Conservation (phyloP, 345 rosid species). For the Populus deltoides region DNA sequence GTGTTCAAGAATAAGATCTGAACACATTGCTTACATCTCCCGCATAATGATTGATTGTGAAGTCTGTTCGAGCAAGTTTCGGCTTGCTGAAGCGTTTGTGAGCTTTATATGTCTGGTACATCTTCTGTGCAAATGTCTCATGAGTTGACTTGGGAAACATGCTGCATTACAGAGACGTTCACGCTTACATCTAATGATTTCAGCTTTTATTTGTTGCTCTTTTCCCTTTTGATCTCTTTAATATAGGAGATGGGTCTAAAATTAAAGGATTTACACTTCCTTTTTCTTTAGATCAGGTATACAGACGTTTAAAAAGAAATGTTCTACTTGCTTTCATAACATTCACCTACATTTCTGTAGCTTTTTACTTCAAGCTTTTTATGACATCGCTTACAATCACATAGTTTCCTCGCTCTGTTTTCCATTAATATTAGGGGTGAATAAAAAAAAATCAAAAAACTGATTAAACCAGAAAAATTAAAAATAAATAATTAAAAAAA, state of each 20-base stretch:
- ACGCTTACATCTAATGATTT: background rate
- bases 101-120: constrained; percentile 69
- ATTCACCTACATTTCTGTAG: background rate
- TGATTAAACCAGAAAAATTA: too few relatives aligned
- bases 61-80: constrained; percentile 63
- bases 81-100: constrained; percentile 77
- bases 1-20: background rate
- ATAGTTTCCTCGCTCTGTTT: too few relatives aligned
- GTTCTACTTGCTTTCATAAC: background rate
- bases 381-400: background rate
- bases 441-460: too few relatives aligned
- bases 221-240: background rate
- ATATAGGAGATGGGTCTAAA: background rate
- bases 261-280: too few relatives aligned
- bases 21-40: constrained; percentile 53
- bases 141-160: constrained; percentile 85
- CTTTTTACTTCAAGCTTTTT: background rate
- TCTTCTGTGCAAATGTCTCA: constrained; percentile 75
- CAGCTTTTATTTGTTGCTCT: background rate
- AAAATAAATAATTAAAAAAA: too few relatives aligned
- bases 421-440: background rate
- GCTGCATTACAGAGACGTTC: constrained; percentile 35
- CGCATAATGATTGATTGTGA: constrained; percentile 75
- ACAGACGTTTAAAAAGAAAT: background rate
- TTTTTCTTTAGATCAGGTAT: background rate